Percentiles rank a stretch among this genome's conserved stretches.
These are phyloP conservation scores for Alnus glutinosa DNA, from an alignment of 306 rosid species.

Conservation along the genomic window DNA sequence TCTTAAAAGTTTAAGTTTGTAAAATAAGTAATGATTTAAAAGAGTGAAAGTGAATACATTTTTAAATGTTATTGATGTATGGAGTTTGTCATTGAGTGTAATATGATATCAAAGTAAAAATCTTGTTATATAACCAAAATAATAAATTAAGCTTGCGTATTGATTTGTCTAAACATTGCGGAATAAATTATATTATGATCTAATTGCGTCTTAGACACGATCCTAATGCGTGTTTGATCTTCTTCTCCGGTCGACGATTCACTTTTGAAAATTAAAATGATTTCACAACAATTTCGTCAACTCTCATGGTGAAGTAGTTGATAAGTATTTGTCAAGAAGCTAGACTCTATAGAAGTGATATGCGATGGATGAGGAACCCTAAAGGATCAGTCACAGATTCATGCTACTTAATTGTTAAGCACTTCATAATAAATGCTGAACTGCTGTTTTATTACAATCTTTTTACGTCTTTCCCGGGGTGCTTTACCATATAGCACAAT, in stretches of 20 bases:
- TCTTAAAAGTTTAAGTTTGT: background rate
- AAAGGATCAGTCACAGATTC: slow-evolving; percentile 15
- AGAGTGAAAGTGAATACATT: background rate
- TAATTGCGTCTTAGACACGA: slow-evolving; percentile 19
- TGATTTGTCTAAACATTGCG: slow-evolving; percentile 6
- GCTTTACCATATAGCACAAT: slow-evolving; percentile 9
- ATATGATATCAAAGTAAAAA: background rate
- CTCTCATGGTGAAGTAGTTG: slow-evolving; percentile 48
- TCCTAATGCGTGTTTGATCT: background rate
- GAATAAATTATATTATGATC: slow-evolving; percentile 15
- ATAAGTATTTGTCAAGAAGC: slow-evolving; percentile 38
- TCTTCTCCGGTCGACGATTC: background rate
- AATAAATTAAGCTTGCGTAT: slow-evolving; percentile 16
- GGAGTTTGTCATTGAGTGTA: background rate
- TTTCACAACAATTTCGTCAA: slow-evolving; percentile 32
- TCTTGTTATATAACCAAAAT: slow-evolving; percentile 41
- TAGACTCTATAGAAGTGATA: background rate
- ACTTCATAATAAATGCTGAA: slow-evolving; percentile 49
- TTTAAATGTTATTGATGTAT: background rate
- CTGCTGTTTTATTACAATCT: slow-evolving; percentile 7
- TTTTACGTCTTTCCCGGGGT: slow-evolving; percentile 10
- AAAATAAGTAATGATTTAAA: no score
- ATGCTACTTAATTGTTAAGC: slow-evolving; percentile 32
- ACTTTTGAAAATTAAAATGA: background rate
- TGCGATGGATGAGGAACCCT: slow-evolving; percentile 17